Conservation (phyloP, 768 basidiomycete species). For the Hirschioporus abietinus region DNA sequence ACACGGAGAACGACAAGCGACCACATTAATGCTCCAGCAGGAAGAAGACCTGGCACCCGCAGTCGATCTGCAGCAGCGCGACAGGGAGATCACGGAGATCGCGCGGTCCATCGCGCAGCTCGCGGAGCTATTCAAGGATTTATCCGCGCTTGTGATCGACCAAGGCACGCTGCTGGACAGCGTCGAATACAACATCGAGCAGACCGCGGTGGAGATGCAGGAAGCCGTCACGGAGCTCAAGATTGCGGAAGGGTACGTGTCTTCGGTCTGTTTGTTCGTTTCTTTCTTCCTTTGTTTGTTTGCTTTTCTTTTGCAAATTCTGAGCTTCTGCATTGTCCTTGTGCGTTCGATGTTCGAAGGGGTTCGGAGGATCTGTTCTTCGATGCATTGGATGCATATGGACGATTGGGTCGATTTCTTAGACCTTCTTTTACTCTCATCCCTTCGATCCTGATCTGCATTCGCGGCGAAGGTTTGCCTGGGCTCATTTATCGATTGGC, state of each 20-base stretch:
- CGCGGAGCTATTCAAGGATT: constrained; percentile 94
- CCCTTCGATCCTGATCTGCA: not conserved
- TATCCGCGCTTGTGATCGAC: constrained; percentile 90
- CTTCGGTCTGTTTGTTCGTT: not conserved
- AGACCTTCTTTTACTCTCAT: not conserved
- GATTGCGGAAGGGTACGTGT: constrained; percentile 69
- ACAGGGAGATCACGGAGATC: constrained; percentile 79
- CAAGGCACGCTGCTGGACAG: constrained; percentile 96
- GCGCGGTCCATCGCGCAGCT: constrained; percentile 87
- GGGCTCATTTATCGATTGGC: not conserved
- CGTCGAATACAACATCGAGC: constrained; percentile 96
- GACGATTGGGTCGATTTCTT: not conserved
- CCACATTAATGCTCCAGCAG: constrained; percentile 14
- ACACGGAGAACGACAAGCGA: constrained; percentile 16
- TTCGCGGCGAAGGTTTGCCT: not conserved
- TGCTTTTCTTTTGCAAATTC: not conserved
- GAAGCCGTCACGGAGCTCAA: constrained; percentile 84
- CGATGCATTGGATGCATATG: not conserved
- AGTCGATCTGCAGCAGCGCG: constrained; percentile 40
- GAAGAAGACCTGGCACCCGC: constrained; percentile 35
- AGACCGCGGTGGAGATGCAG: constrained; percentile 73
- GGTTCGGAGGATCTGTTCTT: not conserved
- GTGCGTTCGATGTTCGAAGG: not conserved
- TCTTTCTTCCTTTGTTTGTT: not conserved
- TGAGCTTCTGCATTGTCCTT: not conserved